Evolutionary conservation across 2,329 filamentous ascomycete species (phyloP), one percentile per base, ranked within the genome.

Genomic region (Apiospora marii): DNA sequence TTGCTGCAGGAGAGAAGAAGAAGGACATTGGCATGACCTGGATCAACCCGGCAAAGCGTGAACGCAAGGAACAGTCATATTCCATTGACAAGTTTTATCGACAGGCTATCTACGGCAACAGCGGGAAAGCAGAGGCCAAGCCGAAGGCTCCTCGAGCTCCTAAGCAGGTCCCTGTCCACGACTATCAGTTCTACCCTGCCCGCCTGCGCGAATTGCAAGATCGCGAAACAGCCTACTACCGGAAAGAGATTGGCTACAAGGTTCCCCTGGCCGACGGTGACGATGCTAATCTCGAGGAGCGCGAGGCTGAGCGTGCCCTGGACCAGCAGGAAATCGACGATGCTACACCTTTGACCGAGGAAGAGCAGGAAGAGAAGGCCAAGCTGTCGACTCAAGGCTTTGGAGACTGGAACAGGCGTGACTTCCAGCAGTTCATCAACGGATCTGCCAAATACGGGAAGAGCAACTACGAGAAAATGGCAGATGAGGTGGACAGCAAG

Each of bases 11-110:
- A 70, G 94, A 93, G 73, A 90, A 92, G 80, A 97, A 97, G 85
- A 97, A 97, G 82, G 94, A 97, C 69, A 94, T 98, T 75, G 94
- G 94, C 68, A 89, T 98, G 76, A 95, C 88, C 79, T 99, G 97
- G 97, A 99, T 99, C 85, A 98, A 99, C 79, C 97, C 96, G 2
- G 92, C 96, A 22, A 99, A 99, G 87, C 95, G 96, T 83, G 97
- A 99, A 85, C 94, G 96, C 79, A 99, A 98, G 83, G 96, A 98
- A 80, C 95, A 98, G 81, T 95, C 94, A 6, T 99, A 99, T 82
- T 98, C 96, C 0, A 98, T 99, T 86, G 97, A 99, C 82, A 97
- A 98, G 83, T 99, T 99, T 85, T 99, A 98, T 84, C 93, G 96
- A 76, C 92, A 97, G 78, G 94, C 95, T 13, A 89, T 99, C 79